phyloP scores from a whole-genome alignment of 192 early-diverging fungal genomes.

The Coemansia erecta region DNA sequence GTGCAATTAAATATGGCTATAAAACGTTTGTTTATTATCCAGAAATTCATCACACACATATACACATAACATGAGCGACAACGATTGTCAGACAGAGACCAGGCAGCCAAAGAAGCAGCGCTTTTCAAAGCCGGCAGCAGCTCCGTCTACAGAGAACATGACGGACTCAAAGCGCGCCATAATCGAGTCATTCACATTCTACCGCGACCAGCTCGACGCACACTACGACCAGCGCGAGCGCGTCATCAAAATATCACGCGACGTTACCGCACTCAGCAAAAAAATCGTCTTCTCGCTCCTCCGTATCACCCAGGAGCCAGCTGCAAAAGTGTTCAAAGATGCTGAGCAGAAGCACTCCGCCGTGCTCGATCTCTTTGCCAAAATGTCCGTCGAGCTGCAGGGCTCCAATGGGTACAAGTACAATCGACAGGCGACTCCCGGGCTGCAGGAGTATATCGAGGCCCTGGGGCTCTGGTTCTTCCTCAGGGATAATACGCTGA shows the following conservation, averaged over 20 bases:
- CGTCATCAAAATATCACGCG: conserved; percentile 53
- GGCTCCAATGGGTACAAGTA: conserved; percentile 46
- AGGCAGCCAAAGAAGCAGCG: conserved; percentile 13
- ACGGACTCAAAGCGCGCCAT: not conserved
- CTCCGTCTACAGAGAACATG: conserved; percentile 1
- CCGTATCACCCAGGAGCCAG: conserved; percentile 39
- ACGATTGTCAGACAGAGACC: not conserved
- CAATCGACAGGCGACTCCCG: conserved; percentile 34
- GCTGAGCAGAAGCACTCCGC: conserved; percentile 31
- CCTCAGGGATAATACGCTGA: conserved; percentile 24
- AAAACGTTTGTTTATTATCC: not conserved
- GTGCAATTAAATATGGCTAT: not conserved
- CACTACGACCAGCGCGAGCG: conserved; percentile 57
- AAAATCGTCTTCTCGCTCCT: conserved; percentile 53
- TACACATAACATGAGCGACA: conserved; percentile 2
- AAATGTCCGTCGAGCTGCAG: conserved; percentile 35
- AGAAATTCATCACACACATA: not conserved
- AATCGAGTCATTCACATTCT: not conserved
- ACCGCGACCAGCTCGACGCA: conserved; percentile 35
- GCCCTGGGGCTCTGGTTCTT: conserved; percentile 51
- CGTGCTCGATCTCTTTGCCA: conserved; percentile 31
- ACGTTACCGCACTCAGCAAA: conserved; percentile 54
- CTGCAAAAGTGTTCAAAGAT: conserved; percentile 33
- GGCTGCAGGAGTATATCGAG: conserved; percentile 54
- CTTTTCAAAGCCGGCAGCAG: conserved; percentile 2